Base-by-base conservation (phyloP, 805 yeast species). In the Candida boidinii region DNA sequence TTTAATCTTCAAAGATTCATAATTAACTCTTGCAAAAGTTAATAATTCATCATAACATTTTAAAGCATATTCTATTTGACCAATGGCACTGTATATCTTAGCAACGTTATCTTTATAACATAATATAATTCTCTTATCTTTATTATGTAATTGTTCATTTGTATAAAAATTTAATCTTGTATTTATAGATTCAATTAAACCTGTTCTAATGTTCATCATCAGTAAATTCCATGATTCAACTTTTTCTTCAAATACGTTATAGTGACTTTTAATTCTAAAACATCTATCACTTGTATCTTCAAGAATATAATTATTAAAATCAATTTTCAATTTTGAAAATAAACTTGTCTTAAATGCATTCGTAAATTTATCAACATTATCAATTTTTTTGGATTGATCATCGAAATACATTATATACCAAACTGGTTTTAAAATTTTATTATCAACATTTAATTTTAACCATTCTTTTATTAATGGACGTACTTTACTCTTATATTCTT, bases 381-480 rank as follows among this genome's bases (percentile, higher is more conserved):
- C n/a, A n/a, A n/a, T n/a, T n/a, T n/a, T n/a, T n/a, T n/a, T n/a
- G 8, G 24, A 49, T 5, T 44, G 36, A 15, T 46, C 40, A 4
- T 68, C 64, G 45, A 68, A 72, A 30, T 71, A 63, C 0, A 84
- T 54, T 4, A 86, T 65, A 39, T 71, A 60, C 79, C 87, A 76
- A 31, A 76, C 78, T 8, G 79, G 70, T 3, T 71, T 66, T 35
- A 70, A 31, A 49, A 58, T 36, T 37, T 60, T 44, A 41, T 62
- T 44, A 28, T 64, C 44, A 34, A 65, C 47, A 25, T 56, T 42
- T 26, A 62, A 47, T 28, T 68, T 62, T 17, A 83, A 60, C 97
- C 98, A 92, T 43, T 81, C 92, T 30, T 67, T 69, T 16, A 88
- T 73, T 42, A 86, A 60, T 1, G 94, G 95, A 25, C 98, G 69